Evolutionary conservation across 2,329 filamentous ascomycete species (phyloP).

Genomic region (Monilinia vaccinii-corymbosi): DNA sequence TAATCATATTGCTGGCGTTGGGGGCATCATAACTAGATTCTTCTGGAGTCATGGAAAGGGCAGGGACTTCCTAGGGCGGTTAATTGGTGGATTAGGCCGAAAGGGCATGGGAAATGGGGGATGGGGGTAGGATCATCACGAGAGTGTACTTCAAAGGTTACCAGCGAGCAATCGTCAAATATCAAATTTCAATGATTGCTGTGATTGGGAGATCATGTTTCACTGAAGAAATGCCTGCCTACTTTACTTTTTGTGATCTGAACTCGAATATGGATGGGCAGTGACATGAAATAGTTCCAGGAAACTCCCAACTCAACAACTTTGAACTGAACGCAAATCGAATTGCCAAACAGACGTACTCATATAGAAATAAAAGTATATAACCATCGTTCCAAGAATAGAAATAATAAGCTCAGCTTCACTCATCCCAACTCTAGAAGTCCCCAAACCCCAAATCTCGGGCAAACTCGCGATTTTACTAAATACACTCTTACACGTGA

Average conservation of each 20-base stretch:
- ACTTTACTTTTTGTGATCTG: not conserved
- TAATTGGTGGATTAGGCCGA: not conserved
- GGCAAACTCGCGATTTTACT: not conserved
- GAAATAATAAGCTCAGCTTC: not conserved
- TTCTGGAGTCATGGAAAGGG: not conserved
- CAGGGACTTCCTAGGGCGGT: slow-evolving; percentile 13
- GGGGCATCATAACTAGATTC: slow-evolving; percentile 8
- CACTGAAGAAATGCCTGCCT: not conserved
- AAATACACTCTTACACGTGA: not conserved
- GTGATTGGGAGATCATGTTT: not conserved
- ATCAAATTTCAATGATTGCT: not conserved
- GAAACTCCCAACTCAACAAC: not conserved
- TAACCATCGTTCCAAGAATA: not conserved
- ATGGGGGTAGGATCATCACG: not conserved
- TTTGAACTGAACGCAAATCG: not conserved
- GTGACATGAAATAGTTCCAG: not conserved
- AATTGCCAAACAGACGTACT: not conserved
- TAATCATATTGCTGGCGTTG: slow-evolving; percentile 23
- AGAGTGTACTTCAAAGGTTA: slow-evolving; percentile 7
- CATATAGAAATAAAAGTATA: not conserved
- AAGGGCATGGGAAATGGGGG: not conserved
- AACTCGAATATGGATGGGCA: not conserved
- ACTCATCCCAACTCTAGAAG: not conserved
- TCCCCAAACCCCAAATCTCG: not conserved
- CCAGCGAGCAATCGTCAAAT: slow-evolving; percentile 7